Percentiles rank a stretch among this genome's conserved stretches.
Conservation (phyloP, 768 basidiomycete genomes). For the Suillus decipiens region DNA sequence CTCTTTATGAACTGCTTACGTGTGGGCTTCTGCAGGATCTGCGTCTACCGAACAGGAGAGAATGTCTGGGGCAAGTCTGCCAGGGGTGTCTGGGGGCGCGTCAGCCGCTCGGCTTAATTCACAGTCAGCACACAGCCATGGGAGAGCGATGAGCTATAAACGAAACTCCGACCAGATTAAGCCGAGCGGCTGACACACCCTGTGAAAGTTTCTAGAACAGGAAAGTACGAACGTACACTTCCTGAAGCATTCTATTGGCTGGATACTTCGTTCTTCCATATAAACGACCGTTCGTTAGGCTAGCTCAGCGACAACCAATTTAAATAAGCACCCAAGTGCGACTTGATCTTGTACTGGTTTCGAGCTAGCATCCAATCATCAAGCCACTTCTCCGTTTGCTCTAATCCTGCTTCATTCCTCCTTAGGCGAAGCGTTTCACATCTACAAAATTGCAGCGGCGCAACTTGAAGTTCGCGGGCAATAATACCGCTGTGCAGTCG, state of each 20-base stretch:
- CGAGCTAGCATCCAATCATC: too few species aligned
- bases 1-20: not conserved
- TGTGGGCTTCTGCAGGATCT: not conserved
- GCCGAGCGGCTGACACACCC: too few species aligned
- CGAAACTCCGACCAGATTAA: too few species aligned
- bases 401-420: too few species aligned
- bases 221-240: not conserved
- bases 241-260: not conserved
- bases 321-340: not conserved
- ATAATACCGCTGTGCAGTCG: not conserved
- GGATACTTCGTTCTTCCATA: not conserved
- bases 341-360: not conserved
- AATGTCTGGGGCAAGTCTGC: too few species aligned
- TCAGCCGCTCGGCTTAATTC: too few species aligned
- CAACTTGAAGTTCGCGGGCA: not conserved
- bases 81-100: too few species aligned
- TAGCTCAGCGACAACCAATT: not conserved
- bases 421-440: too few species aligned
- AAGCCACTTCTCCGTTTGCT: not conserved
- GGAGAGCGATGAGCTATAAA: too few species aligned
- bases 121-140: too few species aligned
- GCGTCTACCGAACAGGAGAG: not conserved
- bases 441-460: too few species aligned
- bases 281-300: not conserved
- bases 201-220: not conserved